These are phyloP conservation scores for Pyrenula massariospora DNA, from an alignment of 495 filamentous ascomycete genomes.

Conservation along the genomic window DNA sequence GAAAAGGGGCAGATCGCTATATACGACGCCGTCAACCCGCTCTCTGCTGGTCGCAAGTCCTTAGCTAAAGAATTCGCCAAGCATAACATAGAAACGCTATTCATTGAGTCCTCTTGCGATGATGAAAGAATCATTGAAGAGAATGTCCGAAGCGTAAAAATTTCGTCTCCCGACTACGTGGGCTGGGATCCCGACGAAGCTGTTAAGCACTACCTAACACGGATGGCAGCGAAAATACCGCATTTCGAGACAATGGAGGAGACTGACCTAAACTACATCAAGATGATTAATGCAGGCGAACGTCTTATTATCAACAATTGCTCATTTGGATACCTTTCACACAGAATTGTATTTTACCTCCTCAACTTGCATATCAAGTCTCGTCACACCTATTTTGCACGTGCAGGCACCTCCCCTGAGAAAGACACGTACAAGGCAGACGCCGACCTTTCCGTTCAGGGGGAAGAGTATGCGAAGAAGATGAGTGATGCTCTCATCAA, in stretches of 20 bases:
- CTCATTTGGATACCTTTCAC: constrained; percentile 87
- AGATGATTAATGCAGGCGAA: constrained; percentile 99
- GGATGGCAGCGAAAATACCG: constrained; percentile 85
- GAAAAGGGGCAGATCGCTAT: constrained; percentile 98
- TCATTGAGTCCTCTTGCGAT: constrained; percentile 90
- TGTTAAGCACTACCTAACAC: constrained; percentile 76
- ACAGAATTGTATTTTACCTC: constrained; percentile 95
- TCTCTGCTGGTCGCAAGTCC: constrained; percentile 68
- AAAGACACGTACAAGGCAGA: constrained; percentile 87
- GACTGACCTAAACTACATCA: constrained; percentile 87
- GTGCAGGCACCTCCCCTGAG: constrained; percentile 55
- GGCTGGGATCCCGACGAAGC: constrained; percentile 88
- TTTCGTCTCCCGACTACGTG: constrained; percentile 92
- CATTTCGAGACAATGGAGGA: constrained; percentile 97
- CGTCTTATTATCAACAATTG: constrained; percentile 87
- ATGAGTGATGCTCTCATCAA: constrained; percentile 73
- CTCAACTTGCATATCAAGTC: constrained; percentile 95
- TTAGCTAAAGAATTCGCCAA: constrained; percentile 94
- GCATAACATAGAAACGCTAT: constrained; percentile 90
- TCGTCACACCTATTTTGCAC: constrained; percentile 1
- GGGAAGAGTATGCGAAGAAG: constrained; percentile 72
- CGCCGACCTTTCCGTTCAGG: constrained; percentile 69
- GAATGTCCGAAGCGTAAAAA: constrained; percentile 95
- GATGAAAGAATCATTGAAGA: constrained; percentile 91
- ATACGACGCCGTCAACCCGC: constrained; percentile 96